These are phyloP conservation scores for Linnemannia exigua DNA, from an alignment of 192 early-diverging fungal species.

Conservation along the genomic window DNA sequence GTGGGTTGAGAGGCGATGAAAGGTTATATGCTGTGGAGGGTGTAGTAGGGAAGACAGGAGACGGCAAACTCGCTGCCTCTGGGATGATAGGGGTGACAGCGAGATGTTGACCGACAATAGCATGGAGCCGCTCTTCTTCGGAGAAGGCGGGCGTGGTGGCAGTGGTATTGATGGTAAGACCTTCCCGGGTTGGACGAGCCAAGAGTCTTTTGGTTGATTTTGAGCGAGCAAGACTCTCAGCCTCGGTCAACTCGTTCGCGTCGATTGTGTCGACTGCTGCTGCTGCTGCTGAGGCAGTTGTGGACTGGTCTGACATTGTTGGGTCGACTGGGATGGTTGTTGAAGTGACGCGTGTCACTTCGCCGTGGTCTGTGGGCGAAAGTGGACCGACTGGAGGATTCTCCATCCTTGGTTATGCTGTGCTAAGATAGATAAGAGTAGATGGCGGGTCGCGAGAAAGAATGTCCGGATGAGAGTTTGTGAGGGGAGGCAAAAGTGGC, in stretches of 20 bases:
- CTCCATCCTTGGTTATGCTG: not conserved
- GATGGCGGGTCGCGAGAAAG: not conserved
- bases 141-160: not conserved
- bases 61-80: not conserved
- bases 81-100: conserved; percentile 20
- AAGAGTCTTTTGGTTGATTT: conserved; percentile 21
- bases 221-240: conserved; percentile 11
- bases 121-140: conserved; percentile 25
- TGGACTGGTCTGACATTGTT: not conserved
- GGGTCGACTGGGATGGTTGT: not conserved
- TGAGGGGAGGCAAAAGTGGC: not conserved
- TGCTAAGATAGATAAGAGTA: not conserved
- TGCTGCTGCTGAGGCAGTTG: not conserved
- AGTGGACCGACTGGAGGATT: not conserved
- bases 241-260: not conserved
- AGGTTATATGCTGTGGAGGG: not conserved
- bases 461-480: not conserved
- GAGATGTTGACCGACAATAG: conserved; percentile 33
- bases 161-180: conserved; percentile 4
- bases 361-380: not conserved
- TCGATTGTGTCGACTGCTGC: not conserved
- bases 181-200: not conserved
- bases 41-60: not conserved
- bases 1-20: not conserved
- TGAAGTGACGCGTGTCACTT: not conserved